Base-by-base conservation (phyloP, 495 filamentous ascomycete species). In the Chaetomium cochliodes region DNA sequence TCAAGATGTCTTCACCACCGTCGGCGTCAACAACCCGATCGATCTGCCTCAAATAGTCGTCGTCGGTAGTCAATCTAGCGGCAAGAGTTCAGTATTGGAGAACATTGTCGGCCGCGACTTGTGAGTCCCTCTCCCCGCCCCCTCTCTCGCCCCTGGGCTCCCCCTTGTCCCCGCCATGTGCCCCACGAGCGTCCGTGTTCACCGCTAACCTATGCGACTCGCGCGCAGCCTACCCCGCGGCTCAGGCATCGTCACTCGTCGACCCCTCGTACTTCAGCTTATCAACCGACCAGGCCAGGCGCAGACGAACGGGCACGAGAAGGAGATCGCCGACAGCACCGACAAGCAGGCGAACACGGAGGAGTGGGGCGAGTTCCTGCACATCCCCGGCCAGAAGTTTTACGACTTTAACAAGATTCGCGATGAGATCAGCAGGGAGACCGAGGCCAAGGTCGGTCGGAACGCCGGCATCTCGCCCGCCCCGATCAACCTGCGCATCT, bases 51-150 rank as follows among this genome's bases (percentile, higher is more conserved):
- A 99, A 82, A 99, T 99, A 78, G 94, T 89, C 65, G 96, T 99
- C 63, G 96, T 99, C 54, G 96, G 96, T 69, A 97, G 93, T 74
- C 96, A 99, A 82, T 98, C 96, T 15, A 97, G 92, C 76, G 96
- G 96, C 75, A 99, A 99, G 87, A 97, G 93, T 82, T 98, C 94
- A n/a, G 96, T 99, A 70, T 78, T 99, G 72, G 96, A 99, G 80
- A 99, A 99, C 73, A 99, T 99, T 70, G 96, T 99, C 47, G 96
- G 96, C 44, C 85, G 96, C 80, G 94, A 99, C 80, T 98, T 99
- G 96, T 98, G 59, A 62, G 84, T 77, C 90, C 76, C 42, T 61
- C 42, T 47, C 49, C 58, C 42, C 44, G 46, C 58, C 56, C 41
- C 57, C 30, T 51, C 64, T 57, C 56, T 16, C 39, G 33, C 62